Conservation (phyloP, 805 yeast genomes). For the Peterozyma xylosa region DNA sequence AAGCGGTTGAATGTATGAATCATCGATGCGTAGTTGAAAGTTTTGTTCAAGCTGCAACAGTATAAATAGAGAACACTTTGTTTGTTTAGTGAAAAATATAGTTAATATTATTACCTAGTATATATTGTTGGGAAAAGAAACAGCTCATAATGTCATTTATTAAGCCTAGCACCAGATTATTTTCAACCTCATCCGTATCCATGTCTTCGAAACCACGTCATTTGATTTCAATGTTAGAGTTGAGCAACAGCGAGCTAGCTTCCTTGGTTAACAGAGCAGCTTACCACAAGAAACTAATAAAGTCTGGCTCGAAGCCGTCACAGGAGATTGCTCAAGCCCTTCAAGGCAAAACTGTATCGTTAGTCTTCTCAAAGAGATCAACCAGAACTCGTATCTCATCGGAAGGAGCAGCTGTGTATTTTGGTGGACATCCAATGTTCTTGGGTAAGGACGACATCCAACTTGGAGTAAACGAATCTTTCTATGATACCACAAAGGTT, state of each 20-base stretch:
- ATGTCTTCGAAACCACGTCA: constrained; percentile 42
- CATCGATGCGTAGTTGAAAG: no score
- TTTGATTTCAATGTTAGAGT: constrained; percentile 73
- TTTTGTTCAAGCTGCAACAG: no score
- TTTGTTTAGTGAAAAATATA: no score
- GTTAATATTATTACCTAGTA: no score
- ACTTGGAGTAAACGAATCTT: constrained; percentile 88
- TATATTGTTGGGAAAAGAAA: no score
- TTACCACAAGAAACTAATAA: constrained; percentile 55
- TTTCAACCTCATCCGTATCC: constrained; percentile 12
- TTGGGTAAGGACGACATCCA: constrained; percentile 95
- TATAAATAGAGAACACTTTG: no score
- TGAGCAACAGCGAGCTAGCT: constrained; percentile 63
- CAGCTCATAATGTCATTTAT: no score
- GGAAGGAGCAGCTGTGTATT: constrained; percentile 89
- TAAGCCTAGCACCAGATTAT: constrained; percentile 11
- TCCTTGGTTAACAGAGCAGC: constrained; percentile 69
- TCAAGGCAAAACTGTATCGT: constrained; percentile 74
- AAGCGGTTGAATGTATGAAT: no score
- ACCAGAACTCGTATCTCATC: constrained; percentile 92
- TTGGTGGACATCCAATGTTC: constrained; percentile 96
- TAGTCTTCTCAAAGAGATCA: constrained; percentile 85
- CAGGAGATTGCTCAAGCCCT: constrained; percentile 41
- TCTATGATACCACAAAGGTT: constrained; percentile 83
- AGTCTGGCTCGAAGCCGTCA: constrained; percentile 36